Evolutionary conservation across 1,284 basidiomycete genomes (phyloP), one percentile per base, ranked within the genome.

Genomic region (Bondarzewia mesenterica): DNA sequence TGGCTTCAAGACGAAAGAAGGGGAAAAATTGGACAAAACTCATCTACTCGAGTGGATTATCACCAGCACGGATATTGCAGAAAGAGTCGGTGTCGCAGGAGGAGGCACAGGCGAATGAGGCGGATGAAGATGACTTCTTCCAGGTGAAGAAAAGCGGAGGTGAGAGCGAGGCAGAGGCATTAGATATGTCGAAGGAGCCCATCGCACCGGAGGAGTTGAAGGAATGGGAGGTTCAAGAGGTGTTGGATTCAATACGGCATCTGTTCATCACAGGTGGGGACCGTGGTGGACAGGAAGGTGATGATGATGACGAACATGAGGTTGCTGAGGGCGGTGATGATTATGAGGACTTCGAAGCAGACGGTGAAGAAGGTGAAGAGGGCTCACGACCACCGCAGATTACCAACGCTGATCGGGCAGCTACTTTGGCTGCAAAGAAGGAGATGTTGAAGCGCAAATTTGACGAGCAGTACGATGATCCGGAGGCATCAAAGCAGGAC

Each of bases 401-500:
- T 29, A 52, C 61, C 1, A 75, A 75, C 48, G 61, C 67, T 2
- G 59, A 71, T 1, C 69, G 74, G 26, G 78, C 78, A 5, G 73
- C 75, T 2, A 69, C 78, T 1, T 78, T 97, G 25, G 81, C 86
- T 5, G 78, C 78, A 38, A 98, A 96, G 70, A 98, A 98, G 69
- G 91, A 88, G 57, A 82, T 79, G 1, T 76, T 98, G 50, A 97
- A 97, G 66, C 83, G 85, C 55, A 95, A 95, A 63, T 98, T 98
- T 63, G 91, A 99, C 69, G 90, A 93, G 61, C 89, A 96, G 66
- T 97, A 97, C 65, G 93, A 97, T 63, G 92, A 93, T 59, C 88
- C 89, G 1, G 87, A 89, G 51, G 72, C 74, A 15, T 71, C 78
- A 27, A 85, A 86, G 59, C 68, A 83, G 65, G 89, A 93, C 60